These are phyloP conservation scores for Rhododendron ovatum DNA, from an alignment of 148 eudicot species.

Conservation along the genomic window DNA sequence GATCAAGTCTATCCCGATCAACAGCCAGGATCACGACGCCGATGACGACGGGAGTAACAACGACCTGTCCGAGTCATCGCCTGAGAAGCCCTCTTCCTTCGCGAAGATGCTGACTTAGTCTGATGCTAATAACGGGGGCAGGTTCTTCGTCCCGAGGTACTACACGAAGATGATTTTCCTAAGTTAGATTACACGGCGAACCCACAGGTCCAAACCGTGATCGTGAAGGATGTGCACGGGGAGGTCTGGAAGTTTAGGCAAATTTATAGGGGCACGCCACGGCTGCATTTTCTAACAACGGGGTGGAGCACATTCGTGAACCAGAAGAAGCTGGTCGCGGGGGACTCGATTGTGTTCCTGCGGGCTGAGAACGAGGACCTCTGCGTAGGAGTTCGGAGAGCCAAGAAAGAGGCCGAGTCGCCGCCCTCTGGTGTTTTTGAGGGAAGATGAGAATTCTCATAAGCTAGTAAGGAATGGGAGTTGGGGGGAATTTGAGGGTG, in stretches of 20 bases:
- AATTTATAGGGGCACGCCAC: slow-evolving; percentile 39
- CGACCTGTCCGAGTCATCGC: slow-evolving; percentile 10
- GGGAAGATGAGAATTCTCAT: slow-evolving; percentile 28
- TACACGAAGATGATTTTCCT: slow-evolving; percentile 65
- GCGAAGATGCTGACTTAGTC: slow-evolving; percentile 68
- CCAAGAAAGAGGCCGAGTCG: slow-evolving; percentile 33
- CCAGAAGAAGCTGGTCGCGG: slow-evolving; percentile 55
- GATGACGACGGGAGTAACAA: slow-evolving; percentile 9
- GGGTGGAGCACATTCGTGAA: slow-evolving; percentile 66
- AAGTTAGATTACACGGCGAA: slow-evolving; percentile 49
- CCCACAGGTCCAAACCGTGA: slow-evolving; percentile 47
- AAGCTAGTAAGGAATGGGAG: slow-evolving; percentile 21
- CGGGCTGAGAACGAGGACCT: slow-evolving; percentile 47
- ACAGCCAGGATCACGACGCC: slow-evolving; percentile 9
- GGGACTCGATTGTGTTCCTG: slow-evolving; percentile 55
- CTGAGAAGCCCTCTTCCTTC: slow-evolving; percentile 46
- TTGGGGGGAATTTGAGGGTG: slow-evolving; percentile 26
- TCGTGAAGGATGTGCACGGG: slow-evolving; percentile 53
- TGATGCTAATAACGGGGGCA: slow-evolving; percentile 75
- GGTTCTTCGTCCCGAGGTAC: slow-evolving; percentile 65
- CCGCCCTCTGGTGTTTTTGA: slow-evolving; percentile 23
- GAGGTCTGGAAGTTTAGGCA: slow-evolving; percentile 48
- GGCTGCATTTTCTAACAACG: slow-evolving; percentile 54
- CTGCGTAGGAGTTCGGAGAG: slow-evolving; percentile 49
- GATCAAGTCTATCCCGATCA: slow-evolving; percentile 38